These are phyloP conservation scores for Plectranthus barbatus DNA, from an alignment of 257 asterid genomes.

Conservation along the genomic window DNA sequence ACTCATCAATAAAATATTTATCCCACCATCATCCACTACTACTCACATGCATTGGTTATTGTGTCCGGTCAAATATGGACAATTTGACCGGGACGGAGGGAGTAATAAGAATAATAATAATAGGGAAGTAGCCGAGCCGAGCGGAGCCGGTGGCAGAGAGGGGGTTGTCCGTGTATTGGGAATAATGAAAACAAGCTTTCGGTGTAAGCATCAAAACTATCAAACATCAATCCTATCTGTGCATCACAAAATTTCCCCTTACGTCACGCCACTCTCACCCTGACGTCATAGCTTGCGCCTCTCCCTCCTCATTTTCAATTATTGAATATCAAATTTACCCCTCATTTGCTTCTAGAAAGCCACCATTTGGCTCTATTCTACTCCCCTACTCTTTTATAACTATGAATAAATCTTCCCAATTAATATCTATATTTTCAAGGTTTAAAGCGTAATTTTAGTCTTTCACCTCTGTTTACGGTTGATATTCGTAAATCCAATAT, in stretches of 20 bases:
- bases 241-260: background rate
- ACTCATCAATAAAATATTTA: no score
- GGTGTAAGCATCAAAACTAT: conserved; percentile 22
- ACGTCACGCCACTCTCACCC: conserved; percentile 13
- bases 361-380: background rate
- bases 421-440: no score
- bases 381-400: background rate
- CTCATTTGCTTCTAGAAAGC: conserved; percentile 25
- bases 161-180: conserved; percentile 45
- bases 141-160: conserved; percentile 25
- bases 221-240: conserved; percentile 20
- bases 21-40: no score
- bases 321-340: background rate
- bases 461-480: no score
- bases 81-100: no score
- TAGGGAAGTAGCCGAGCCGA: background rate
- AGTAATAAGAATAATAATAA: no score
- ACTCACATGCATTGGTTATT: no score
- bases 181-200: conserved; percentile 28
- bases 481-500: no score
- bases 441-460: no score
- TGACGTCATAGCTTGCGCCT: conserved; percentile 23
- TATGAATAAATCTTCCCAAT: no score
- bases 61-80: no score
- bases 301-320: background rate